Evolutionary conservation across 352 stramenopile genomes (phyloP).

Genomic region (Phytophthora kernoviae): DNA sequence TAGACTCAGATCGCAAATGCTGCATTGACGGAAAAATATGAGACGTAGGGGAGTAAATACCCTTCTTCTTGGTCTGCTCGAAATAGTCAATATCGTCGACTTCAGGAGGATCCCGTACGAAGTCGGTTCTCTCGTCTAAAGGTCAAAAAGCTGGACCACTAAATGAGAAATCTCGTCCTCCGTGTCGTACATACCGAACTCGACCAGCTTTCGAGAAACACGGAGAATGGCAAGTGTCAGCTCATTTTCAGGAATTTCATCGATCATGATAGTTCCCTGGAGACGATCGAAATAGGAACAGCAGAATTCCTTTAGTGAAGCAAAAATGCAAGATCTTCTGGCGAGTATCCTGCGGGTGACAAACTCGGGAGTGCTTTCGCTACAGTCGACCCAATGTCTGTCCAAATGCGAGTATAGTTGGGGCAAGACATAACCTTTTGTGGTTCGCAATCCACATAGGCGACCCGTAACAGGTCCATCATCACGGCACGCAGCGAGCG

Average conservation of each 20-base stretch:
- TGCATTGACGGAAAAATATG: constrained; percentile 12
- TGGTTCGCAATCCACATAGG: constrained; percentile 75
- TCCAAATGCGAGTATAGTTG: constrained; percentile 77
- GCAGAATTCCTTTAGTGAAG: constrained; percentile 49
- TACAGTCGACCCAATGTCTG: constrained; percentile 41
- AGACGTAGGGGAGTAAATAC: constrained; percentile 9
- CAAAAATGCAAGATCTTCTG: constrained; percentile 57
- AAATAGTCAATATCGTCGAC: not conserved
- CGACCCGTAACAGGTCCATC: constrained; percentile 66
- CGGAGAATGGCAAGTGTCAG: constrained; percentile 60
- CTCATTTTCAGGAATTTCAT: constrained; percentile 68
- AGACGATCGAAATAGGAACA: constrained; percentile 49
- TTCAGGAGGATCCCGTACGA: constrained; percentile 19
- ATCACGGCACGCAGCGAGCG: constrained; percentile 67
- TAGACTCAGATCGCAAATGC: constrained; percentile 4
- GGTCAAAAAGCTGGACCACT: constrained; percentile 33
- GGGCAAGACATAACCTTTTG: constrained; percentile 62
- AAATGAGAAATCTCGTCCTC: constrained; percentile 45
- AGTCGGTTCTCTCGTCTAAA: constrained; percentile 56
- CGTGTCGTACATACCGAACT: constrained; percentile 69
- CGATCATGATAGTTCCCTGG: constrained; percentile 49
- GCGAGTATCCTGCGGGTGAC: constrained; percentile 37
- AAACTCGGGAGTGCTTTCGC: constrained; percentile 37
- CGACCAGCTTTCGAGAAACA: constrained; percentile 58
- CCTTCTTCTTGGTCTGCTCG: constrained; percentile 16